Evolutionary conservation across 805 yeast species (phyloP).

Genomic region (Barnettozyma siamensis): DNA sequence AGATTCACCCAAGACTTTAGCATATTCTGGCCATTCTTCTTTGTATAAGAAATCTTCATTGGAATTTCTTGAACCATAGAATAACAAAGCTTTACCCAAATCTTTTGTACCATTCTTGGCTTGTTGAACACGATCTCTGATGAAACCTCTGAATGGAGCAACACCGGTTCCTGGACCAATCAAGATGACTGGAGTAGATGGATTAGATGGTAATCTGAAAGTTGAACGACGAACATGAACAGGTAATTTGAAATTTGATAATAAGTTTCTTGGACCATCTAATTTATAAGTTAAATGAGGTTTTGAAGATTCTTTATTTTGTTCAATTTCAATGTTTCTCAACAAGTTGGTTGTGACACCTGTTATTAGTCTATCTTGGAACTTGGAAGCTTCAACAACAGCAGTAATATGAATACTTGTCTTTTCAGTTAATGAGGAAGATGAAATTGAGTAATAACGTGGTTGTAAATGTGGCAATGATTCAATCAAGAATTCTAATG

Average conservation of each 20-base stretch:
- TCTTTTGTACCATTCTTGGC: conserved; percentile 40
- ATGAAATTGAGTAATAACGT: conserved; percentile 93
- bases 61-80: conserved; percentile 83
- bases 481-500: conserved; percentile 82
- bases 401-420: conserved; percentile 79
- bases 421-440: conserved; percentile 76
- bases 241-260: conserved; percentile 54
- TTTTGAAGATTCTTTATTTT: conserved; percentile 40
- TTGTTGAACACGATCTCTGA: conserved; percentile 75
- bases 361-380: conserved; percentile 28
- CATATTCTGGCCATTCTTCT: conserved; percentile 83
- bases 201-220: conserved; percentile 86
- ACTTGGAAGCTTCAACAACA: conserved; percentile 60
- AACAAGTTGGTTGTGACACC: conserved; percentile 93
- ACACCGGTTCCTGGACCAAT: conserved; percentile 99
- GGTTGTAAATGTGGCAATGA: conserved; percentile 79
- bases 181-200: conserved; percentile 79
- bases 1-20: conserved; percentile 45
- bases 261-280: conserved; percentile 73
- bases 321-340: conserved; percentile 58
- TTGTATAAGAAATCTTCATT: conserved; percentile 77
- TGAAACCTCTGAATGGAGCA: conserved; percentile 95
- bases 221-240: conserved; percentile 93
- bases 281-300: conserved; percentile 60
- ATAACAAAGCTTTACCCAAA: conserved; percentile 70